Evolutionary conservation across 495 filamentous ascomycete genomes (phyloP), one percentile per base, ranked within the genome.

Genomic region (Aspergillus coremiiformis): DNA sequence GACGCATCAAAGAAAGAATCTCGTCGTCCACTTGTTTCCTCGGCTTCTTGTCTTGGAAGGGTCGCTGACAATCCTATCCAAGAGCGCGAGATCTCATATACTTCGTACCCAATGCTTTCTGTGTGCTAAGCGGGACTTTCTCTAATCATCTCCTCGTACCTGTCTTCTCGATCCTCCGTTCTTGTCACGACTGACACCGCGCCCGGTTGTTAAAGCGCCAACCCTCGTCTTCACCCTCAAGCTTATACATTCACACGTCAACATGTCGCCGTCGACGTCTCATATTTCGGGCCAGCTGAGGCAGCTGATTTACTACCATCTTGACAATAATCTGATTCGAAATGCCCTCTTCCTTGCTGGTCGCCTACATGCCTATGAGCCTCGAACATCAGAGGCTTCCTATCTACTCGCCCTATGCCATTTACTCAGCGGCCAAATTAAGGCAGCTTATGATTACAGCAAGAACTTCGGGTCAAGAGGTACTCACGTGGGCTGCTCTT

Each of bases 321-420:
- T 98, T 65, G 93, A 98, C 69, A 94, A 92, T 58, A 84, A 91
- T 59, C 78, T 91, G 24, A 76, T 86, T 57, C 79, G 86, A 27
- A 96, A 93, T 58, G 93, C 93, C 46, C 81, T 95, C 24, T 97
- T 97, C 70, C 84, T 95, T 35, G 86, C 93, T 44, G 88, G 89
- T 46, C 84, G 93, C 43, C 78, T 97, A 5, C 77, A 83, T 44
- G 91, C 90, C 29, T 83, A 89, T 59, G 93, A 97, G 53, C 82
- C 81, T 15, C 81, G 84, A 49, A 83, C 82, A 27, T 77, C 80
- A 39, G 93, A 98, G 67, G 83, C 89, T 6, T 75, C 81, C 32
- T 92, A 93, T 67, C 82, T 97, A 14, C 73, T 95, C 14, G 82
- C 89, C 8, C 79, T 94, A 23, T 94, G 89, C 59, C 83, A 96